These are phyloP conservation scores for Sphaerulina populicola DNA, from an alignment of 2,329 filamentous ascomycete species.

Conservation along the genomic window DNA sequence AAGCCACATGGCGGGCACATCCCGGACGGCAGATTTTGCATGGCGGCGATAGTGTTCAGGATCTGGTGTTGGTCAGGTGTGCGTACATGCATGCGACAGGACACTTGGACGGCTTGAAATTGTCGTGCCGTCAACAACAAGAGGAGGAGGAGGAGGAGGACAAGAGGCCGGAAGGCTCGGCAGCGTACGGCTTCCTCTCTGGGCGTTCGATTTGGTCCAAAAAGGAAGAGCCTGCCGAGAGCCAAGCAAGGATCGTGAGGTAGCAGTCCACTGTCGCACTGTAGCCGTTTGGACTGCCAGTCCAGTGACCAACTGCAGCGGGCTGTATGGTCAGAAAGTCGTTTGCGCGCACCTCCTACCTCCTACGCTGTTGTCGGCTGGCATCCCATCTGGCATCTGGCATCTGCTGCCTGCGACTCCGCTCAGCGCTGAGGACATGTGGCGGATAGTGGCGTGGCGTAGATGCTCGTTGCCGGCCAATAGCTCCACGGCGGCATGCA, in stretches of 20 bases:
- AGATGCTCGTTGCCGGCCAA: conserved; percentile 10
- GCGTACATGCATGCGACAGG: not conserved
- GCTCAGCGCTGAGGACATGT: not conserved
- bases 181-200: no score
- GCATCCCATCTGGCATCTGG: not conserved
- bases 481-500: conserved; percentile 10
- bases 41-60: not conserved
- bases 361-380: not conserved
- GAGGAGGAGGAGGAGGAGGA: no score
- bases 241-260: no score
- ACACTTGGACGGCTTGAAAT: not conserved
- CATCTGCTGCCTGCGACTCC: not conserved
- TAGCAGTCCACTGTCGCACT: no score
- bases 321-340: no score
- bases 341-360: no score
- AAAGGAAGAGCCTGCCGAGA: no score
- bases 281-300: no score
- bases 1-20: conserved; percentile 7
- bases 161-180: no score
- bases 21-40: conserved; percentile 7
- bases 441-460: conserved; percentile 13
- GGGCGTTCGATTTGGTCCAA: no score
- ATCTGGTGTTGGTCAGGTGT: not conserved
- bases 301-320: no score
- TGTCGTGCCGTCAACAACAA: not conserved